phyloP scores from a whole-genome alignment of 78 protist genomes.

The Dictyostelium capitatum region DNA sequence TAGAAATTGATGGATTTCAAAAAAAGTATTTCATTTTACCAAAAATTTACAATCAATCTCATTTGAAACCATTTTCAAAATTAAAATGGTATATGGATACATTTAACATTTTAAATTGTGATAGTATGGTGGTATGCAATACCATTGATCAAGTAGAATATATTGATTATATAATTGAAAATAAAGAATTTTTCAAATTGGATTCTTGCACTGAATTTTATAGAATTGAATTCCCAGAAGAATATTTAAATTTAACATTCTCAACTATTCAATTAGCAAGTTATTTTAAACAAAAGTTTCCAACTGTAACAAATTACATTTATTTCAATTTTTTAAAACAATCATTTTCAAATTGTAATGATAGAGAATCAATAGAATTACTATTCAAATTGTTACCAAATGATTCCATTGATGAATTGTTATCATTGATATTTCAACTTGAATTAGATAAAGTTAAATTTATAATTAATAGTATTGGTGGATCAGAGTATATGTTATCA shows the following conservation, averaged over 20 bases:
- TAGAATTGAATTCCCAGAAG: no score
- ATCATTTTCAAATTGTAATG: background rate
- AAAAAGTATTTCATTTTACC: background rate
- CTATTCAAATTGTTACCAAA: background rate
- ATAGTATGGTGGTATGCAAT: no score
- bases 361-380: no score
- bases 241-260: no score
- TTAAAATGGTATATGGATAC: background rate
- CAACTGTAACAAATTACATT: no score
- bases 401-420: background rate
- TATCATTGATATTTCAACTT: no score
- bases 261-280: background rate
- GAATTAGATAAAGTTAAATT: background rate
- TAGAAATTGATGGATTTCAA: background rate
- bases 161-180: background rate
- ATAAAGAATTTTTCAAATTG: no score
- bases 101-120: no score
- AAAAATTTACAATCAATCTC: no score
- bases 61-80: background rate
- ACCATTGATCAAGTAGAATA: background rate
- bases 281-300: no score
- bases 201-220: no score
- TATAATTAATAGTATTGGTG: background rate
- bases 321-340: no score
- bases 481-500: background rate